These are phyloP conservation scores for Clarireedia homoeocarpa DNA, from an alignment of 2,329 filamentous ascomycete genomes.

Conservation along the genomic window DNA sequence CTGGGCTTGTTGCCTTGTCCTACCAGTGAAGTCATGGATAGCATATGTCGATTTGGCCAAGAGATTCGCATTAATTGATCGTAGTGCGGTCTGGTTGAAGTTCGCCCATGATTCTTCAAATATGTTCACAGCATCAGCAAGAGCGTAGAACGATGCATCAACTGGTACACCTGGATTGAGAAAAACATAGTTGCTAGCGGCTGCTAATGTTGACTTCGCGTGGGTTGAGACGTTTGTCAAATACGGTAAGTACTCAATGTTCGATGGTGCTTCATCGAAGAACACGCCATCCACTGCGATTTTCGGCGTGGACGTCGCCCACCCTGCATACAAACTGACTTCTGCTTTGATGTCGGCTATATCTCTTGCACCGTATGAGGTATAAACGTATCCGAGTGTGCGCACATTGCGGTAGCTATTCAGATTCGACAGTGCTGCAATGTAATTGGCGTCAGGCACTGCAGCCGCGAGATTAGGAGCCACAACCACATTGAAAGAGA, in stretches of 20 bases:
- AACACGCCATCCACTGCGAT: conserved; percentile 3
- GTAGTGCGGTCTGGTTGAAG: conserved; percentile 13
- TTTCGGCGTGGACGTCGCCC: conserved; percentile 19
- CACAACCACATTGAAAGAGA: conserved; percentile 20
- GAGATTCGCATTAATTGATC: conserved; percentile 5
- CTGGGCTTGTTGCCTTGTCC: conserved; percentile 8
- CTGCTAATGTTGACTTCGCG: conserved; percentile 13
- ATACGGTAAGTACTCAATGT: conserved; percentile 12
- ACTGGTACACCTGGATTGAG: conserved; percentile 20
- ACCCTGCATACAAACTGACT: conserved; percentile 32
- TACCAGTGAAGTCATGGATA: conserved; percentile 18
- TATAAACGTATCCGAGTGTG: conserved; percentile 35
- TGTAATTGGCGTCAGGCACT: conserved; percentile 18
- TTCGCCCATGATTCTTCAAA: conserved; percentile 14
- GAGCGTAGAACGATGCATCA: conserved; percentile 15
- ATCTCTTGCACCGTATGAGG: conserved; percentile 28
- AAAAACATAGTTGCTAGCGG: conserved; percentile 13
- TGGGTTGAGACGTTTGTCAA: conserved; percentile 16
- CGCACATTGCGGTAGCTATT: conserved; percentile 27
- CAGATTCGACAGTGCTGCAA: conserved; percentile 13
- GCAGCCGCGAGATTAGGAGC: conserved; percentile 12
- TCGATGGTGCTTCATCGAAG: conserved; percentile 7
- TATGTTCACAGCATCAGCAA: conserved; percentile 19
- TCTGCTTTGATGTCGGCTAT: conserved; percentile 30
- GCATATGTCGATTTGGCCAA: conserved; percentile 14